A percentile compares a stretch with the other conserved stretches of the same genome.
phyloP scores from a whole-genome alignment of 208 protist species.

The Trypanosoma theileri region DNA sequence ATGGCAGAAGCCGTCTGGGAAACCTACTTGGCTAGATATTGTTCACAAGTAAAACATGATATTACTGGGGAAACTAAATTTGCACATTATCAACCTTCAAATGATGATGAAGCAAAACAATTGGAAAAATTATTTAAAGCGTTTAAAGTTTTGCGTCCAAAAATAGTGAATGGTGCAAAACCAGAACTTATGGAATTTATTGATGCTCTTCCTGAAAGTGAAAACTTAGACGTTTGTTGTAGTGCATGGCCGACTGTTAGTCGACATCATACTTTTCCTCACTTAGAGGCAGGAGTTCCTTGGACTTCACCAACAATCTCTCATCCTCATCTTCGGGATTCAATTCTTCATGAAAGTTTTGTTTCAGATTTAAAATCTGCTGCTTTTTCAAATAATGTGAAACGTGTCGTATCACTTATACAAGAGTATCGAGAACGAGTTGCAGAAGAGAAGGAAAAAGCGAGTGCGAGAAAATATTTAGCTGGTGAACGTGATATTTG shows the following conservation, averaged over 20 bases:
- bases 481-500: constrained; percentile 52
- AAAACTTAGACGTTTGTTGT: background rate
- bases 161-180: constrained; percentile 28
- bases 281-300: constrained; percentile 50
- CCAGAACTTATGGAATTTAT: constrained; percentile 49
- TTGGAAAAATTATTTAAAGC: constrained; percentile 39
- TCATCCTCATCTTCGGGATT: constrained; percentile 63
- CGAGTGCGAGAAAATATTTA: constrained; percentile 18
- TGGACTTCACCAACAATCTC: constrained; percentile 1
- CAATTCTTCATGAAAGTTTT: constrained; percentile 59
- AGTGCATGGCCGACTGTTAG: constrained; percentile 44
- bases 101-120: constrained; percentile 31
- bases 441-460: constrained; percentile 35
- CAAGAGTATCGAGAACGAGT: constrained; percentile 58
- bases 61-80: constrained; percentile 17
- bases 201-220: constrained; percentile 30
- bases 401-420: constrained; percentile 48
- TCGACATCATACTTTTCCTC: constrained; percentile 61
- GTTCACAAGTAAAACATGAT: constrained; percentile 7
- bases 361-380: constrained; percentile 47
- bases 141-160: constrained; percentile 39
- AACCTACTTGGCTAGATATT: constrained; percentile 49
- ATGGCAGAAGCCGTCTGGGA: constrained; percentile 79
- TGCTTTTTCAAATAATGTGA: constrained; percentile 37
- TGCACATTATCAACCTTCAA: constrained; percentile 30